These are phyloP conservation scores for Boeremia exigua DNA, from an alignment of 2,329 filamentous ascomycete species.

Conservation along the genomic window DNA sequence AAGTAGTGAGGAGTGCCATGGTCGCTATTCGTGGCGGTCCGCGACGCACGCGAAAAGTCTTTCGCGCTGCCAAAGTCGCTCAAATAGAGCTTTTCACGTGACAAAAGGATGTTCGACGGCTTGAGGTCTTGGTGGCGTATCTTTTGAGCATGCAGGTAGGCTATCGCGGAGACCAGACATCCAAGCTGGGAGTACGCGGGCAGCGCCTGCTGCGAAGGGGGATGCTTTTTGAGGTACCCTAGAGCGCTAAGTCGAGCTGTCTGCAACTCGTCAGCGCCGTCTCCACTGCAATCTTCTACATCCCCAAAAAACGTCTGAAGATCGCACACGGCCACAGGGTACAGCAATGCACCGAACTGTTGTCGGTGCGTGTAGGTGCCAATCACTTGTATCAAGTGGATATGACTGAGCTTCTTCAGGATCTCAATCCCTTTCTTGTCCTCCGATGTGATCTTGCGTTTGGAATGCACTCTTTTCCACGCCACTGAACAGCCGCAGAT, in stretches of 20 bases:
- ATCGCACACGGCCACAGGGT: not conserved
- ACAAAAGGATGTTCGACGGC: conserved; percentile 26
- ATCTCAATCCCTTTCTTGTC: not conserved
- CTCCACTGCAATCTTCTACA: not conserved
- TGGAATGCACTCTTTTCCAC: not conserved
- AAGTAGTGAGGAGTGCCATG: conserved; percentile 31
- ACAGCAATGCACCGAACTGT: not conserved
- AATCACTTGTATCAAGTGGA: not conserved
- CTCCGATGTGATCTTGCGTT: not conserved
- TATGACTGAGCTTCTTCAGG: not conserved
- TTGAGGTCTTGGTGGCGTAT: conserved; percentile 36
- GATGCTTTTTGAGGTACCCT: not conserved
- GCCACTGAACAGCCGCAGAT: not conserved
- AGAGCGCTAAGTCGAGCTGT: not conserved
- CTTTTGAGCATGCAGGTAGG: conserved; percentile 26
- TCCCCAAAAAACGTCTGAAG: not conserved
- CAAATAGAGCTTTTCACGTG: conserved; percentile 18
- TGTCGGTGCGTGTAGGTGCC: not conserved
- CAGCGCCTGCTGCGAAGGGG: not conserved
- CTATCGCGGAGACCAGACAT: conserved; percentile 25
- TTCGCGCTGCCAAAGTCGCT: conserved; percentile 34
- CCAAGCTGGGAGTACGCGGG: conserved; percentile 25
- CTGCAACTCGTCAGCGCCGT: not conserved
- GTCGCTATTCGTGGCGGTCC: conserved; percentile 31
- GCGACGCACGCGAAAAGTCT: conserved; percentile 28